Evolutionary conservation across 1,284 basidiomycete genomes (phyloP), one percentile per base, ranked within the genome.

Genomic region (Cryptococcus depauperatus): DNA sequence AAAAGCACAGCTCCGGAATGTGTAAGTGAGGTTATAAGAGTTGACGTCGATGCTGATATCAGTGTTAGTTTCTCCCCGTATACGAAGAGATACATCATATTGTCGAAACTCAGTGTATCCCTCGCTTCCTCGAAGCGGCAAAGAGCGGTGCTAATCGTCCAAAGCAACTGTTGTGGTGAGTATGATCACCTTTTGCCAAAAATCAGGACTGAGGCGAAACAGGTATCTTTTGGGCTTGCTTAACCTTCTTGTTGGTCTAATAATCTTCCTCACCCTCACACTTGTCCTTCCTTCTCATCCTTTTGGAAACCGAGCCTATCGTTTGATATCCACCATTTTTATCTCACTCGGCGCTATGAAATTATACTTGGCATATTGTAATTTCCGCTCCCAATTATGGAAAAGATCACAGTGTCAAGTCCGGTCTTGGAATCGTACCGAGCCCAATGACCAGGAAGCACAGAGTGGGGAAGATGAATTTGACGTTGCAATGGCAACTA

Each of bases 311-410:
- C 58, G 64, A 34, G 51, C 55, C 3, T 52, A 46, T 25, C 58
- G 64, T 4, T 37, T 66, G 2, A 49, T 57, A 9, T 60, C 59
- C 7, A 50, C 49, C 28, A 45, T 61, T n/a, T 66, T 64, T 52
- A 48, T 53, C 23, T 48, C 50, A 7, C 62, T 63, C 37, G 61
- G 59, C 3, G 37, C 47, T 3, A 62, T 59, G 56, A 61, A 64
- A 39, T 43, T 50, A 1, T 64, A 64, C 37, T 66, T 62, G 9
- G 62, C 64, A 6, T 55, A 48, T 23, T 48, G 59, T 29, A 61
- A 62, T 3, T 66, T 66, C 52, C 64, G 64, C 41, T 44, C 47
- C 25, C 62, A 64, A 34, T 56, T 64, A 1, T 66, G 64, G 64
- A 58, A 56, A 2, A 37, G 64, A 33, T 44, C 45, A 4, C 42